These are phyloP conservation scores for Cordyceps tenuipes DNA, from an alignment of 2,329 filamentous ascomycete species.

Conservation along the genomic window DNA sequence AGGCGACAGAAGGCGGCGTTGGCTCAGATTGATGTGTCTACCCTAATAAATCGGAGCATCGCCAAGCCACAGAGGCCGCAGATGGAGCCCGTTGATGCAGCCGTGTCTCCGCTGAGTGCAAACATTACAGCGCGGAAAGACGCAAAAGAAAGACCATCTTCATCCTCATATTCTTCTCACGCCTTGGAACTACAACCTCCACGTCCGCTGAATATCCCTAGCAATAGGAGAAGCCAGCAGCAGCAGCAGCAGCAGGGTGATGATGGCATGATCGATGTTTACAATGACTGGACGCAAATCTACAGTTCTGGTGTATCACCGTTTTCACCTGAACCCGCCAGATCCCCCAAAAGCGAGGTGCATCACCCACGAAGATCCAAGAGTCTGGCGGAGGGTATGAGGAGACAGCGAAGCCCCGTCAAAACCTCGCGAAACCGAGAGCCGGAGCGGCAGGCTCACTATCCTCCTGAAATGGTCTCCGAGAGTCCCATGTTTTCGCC, in stretches of 20 bases:
- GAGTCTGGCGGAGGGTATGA: conserved; percentile 21
- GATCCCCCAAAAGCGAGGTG: conserved; percentile 13
- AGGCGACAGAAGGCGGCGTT: conserved; percentile 19
- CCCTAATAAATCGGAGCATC: neutral
- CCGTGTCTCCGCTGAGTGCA: conserved; percentile 22
- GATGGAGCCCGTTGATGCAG: conserved; percentile 10
- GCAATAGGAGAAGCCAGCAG: conserved; percentile 9
- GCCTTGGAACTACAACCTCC: conserved; percentile 14
- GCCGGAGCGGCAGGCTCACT: conserved; percentile 11
- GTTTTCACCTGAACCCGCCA: conserved; percentile 13
- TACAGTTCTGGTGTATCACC: conserved; percentile 15
- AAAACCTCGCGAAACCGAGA: conserved; percentile 10
- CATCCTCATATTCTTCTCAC: conserved; percentile 21
- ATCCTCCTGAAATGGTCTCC: conserved; percentile 10
- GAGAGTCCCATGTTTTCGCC: conserved; percentile 32
- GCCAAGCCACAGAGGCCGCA: neutral
- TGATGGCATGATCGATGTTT: conserved; percentile 17
- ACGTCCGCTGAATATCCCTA: conserved; percentile 16
- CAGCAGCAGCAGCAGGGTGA: conserved; percentile 15
- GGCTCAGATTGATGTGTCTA: conserved; percentile 3
- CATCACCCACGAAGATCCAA: conserved; percentile 22
- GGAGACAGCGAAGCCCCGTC: neutral
- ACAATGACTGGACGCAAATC: conserved; percentile 20
- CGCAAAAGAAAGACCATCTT: conserved; percentile 15
- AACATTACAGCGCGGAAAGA: conserved; percentile 10